Evolutionary conservation across 441 rosid species (phyloP), one percentile per base, ranked within the genome.

Genomic region (Gossypium aridum): DNA sequence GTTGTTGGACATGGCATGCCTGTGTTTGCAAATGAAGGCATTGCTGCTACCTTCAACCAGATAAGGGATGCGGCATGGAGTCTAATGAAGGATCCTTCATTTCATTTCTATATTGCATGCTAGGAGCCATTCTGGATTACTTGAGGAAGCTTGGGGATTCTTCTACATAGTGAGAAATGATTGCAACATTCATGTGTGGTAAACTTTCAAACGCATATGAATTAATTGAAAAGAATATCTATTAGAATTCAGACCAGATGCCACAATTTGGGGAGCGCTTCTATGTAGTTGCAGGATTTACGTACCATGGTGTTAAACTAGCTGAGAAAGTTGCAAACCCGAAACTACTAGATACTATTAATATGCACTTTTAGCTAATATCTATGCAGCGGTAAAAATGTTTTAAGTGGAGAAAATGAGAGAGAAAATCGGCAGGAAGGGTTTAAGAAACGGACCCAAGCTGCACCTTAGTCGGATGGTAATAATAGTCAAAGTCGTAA

Each of bases 1-100:
- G 86, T 88, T 39, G 89, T 93, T 74, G 96, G 93, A 59, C 89
- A 91, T 82, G 96, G 92, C n/a, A 91, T 91, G 96, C 93, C 86
- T 56, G 91, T 93, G 34, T 81, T 83, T 79, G 91, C 91, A 0
- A 78, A 75, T 28, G 87, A 89, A 81, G 90, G 93, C 6, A 85
- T 89, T 43, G 47, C 47, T 6, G 26, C 78, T 59, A 73, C 84
- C 47, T 89, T 87, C 75, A 75, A 80, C 25, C 81, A 85, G 54
- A 87, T 77, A 90, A 84, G 87, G 67, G 51, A 55, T 67, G 77
- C 83, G 3, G 92, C 10, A 8, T 39, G 45, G 45, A 39, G 12
- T 39, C 45, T 39, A 39, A 89, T 75, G 85, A 79, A 78, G 83
- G 89, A 63, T 87, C 93, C 22, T 43, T 43, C 47, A 43, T 43